A percentile compares a stretch with the other conserved stretches of the same genome.
These are phyloP conservation scores for Dillenia suffruticosa DNA, from an alignment of 164 flowering plant genomes.

Conservation along the genomic window DNA sequence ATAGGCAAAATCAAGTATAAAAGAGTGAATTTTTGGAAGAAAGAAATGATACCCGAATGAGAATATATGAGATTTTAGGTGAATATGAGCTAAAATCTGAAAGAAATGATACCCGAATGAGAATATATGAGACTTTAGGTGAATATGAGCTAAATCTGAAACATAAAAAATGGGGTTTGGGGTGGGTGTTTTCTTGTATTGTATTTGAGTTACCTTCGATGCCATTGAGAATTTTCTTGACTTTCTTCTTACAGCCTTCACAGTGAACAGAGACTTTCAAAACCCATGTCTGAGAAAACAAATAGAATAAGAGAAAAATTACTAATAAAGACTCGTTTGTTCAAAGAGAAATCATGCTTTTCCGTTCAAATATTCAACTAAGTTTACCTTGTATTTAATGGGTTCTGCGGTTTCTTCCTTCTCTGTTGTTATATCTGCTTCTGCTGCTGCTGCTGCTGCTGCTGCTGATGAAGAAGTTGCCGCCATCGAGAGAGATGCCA, in stretches of 20 bases:
- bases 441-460: neutral
- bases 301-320: neutral
- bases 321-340: neutral
- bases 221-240: slow-evolving; percentile 36
- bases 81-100: neutral
- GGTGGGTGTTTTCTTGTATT: too few relatives aligned
- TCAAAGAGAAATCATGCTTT: neutral
- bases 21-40: too few relatives aligned
- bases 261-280: slow-evolving; percentile 62
- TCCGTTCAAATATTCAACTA: neutral
- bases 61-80: neutral
- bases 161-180: neutral
- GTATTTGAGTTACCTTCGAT: slow-evolving; percentile 33
- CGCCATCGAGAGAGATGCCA: neutral
- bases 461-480: neutral
- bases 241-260: slow-evolving; percentile 63
- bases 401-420: slow-evolving; percentile 8
- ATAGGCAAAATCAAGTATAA: too few relatives aligned
- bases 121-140: neutral
- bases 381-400: slow-evolving; percentile 30
- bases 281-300: slow-evolving; percentile 39
- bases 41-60: too few relatives aligned
- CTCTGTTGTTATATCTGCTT: neutral
- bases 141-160: neutral
- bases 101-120: too few relatives aligned